Conservation (phyloP, 306 rosid species). For the Erythrophleum fordii region DNA sequence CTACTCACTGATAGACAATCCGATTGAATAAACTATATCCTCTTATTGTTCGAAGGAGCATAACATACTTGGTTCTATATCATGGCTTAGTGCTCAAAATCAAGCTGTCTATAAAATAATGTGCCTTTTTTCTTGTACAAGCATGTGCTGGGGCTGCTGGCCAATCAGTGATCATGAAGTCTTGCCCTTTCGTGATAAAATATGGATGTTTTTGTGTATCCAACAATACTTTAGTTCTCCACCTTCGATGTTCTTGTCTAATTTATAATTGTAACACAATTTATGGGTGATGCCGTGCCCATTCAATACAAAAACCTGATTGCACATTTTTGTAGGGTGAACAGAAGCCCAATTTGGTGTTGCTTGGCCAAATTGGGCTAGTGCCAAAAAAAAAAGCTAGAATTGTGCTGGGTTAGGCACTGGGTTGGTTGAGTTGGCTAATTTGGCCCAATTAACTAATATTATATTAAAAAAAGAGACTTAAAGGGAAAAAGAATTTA, state of each 20-base stretch:
- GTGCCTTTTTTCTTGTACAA: neutral
- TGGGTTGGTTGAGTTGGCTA: too few species aligned
- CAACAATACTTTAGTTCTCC: neutral
- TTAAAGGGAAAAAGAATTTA: too few species aligned
- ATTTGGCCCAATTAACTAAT: too few species aligned
- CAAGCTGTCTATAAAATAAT: neutral
- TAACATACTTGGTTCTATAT: neutral
- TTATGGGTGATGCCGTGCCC: too few species aligned
- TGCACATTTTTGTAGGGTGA: too few species aligned
- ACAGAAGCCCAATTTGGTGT: too few species aligned
- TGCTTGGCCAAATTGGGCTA: too few species aligned
- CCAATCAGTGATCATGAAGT: neutral
- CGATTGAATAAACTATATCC: neutral
- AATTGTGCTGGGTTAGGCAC: too few species aligned
- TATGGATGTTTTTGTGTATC: neutral
- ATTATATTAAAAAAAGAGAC: too few species aligned
- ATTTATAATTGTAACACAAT: neutral
- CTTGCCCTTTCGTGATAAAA: neutral
- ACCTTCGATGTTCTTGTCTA: too few species aligned
- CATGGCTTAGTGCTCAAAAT: neutral
- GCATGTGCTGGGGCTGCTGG: neutral
- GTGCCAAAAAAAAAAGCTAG: too few species aligned
- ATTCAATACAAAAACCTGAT: too few species aligned
- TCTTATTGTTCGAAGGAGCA: neutral
- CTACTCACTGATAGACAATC: conserved; percentile 35